phyloP scores from a whole-genome alignment of 768 basidiomycete genomes.

The Chlorophyllum brunneum region DNA sequence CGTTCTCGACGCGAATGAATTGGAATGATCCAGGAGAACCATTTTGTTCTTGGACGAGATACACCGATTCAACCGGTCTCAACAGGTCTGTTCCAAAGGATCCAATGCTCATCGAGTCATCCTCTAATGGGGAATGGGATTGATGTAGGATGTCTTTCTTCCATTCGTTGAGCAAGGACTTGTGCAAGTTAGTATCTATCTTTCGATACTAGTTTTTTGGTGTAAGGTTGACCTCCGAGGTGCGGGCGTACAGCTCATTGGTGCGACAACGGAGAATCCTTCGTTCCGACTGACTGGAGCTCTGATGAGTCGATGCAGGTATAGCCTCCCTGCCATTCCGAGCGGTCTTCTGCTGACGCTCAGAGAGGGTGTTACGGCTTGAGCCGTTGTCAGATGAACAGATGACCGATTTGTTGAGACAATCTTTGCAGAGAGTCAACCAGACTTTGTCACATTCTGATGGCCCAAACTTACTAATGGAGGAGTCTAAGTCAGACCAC shows the following conservation, averaged over 20 bases:
- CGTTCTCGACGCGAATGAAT: constrained; percentile 1
- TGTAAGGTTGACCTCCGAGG: neutral
- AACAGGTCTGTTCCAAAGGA: constrained; percentile 43
- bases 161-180: constrained; percentile 78
- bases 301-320: constrained; percentile 75
- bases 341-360: constrained; percentile 16
- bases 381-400: constrained; percentile 64
- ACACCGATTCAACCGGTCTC: constrained; percentile 71
- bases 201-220: neutral
- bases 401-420: constrained; percentile 39
- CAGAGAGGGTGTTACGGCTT: constrained; percentile 65
- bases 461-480: neutral
- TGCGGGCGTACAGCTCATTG: constrained; percentile 48
- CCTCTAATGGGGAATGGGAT: neutral
- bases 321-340: constrained; percentile 21
- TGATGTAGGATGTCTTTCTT: constrained; percentile 66
- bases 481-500: constrained; percentile 16
- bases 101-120: neutral
- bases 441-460: too few relatives aligned
- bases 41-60: constrained; percentile 83
- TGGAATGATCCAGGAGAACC: constrained; percentile 48
- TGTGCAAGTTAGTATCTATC: constrained; percentile 46
- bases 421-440: neutral
- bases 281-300: constrained; percentile 79
- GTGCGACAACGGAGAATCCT: constrained; percentile 88